Conservation (phyloP, 2,329 filamentous ascomycete species). For the Akanthomyces uredinophilus region DNA sequence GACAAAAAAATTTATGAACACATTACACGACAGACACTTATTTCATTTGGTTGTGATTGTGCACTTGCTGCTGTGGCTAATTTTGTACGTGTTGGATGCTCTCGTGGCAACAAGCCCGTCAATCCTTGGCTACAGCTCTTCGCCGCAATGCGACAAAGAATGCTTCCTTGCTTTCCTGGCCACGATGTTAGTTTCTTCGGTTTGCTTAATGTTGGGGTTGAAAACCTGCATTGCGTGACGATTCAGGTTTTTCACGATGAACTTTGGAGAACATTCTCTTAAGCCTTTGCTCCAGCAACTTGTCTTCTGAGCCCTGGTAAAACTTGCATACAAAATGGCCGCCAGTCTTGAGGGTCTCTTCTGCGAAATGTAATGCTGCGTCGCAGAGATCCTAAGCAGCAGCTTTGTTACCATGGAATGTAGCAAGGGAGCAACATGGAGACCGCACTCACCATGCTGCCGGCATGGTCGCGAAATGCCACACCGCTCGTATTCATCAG, state of each 20-base stretch:
- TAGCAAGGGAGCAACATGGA: neutral
- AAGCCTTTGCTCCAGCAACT: constrained; percentile 67
- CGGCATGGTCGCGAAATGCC: constrained; percentile 78
- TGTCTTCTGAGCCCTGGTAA: constrained; percentile 87
- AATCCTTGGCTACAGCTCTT: constrained; percentile 35
- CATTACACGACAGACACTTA: constrained; percentile 3
- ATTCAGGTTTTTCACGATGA: constrained; percentile 82
- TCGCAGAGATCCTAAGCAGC: constrained; percentile 72
- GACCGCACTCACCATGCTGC: constrained; percentile 73
- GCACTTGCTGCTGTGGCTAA: constrained; percentile 20
- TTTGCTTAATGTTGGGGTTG: neutral
- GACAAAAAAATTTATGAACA: constrained; percentile 27
- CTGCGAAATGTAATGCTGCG: constrained; percentile 79
- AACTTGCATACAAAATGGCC: constrained; percentile 98
- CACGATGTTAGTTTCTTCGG: neutral
- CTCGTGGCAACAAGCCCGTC: neutral
- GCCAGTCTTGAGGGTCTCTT: constrained; percentile 73
- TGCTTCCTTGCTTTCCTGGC: constrained; percentile 58
- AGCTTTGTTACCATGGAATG: neutral
- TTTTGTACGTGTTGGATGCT: constrained; percentile 22
- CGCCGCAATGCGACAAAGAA: constrained; percentile 78
- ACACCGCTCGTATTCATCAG: constrained; percentile 99
- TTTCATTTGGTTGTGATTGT: neutral
- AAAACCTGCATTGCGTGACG: constrained; percentile 71
- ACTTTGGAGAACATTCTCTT: constrained; percentile 76